Evolutionary conservation across 495 filamentous ascomycete genomes (phyloP).

Genomic region (Lindgomyces ingoldianus): DNA sequence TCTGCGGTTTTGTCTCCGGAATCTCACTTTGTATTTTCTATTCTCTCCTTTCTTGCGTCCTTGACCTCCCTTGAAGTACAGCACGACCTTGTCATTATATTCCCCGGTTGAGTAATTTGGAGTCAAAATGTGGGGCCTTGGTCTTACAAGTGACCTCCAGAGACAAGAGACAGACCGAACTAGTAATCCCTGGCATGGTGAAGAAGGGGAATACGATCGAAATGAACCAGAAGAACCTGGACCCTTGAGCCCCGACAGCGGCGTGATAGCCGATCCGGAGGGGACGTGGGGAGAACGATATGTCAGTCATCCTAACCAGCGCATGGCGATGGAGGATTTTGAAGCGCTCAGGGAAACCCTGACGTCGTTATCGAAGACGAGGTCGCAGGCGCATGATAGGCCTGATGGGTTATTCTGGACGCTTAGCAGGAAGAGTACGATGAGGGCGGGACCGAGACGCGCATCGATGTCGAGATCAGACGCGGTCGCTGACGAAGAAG

Average conservation of each 20-base stretch:
- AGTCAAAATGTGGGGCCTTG: constrained; percentile 21
- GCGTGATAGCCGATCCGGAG: constrained; percentile 36
- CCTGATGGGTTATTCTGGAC: background rate
- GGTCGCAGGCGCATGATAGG: constrained; percentile 41
- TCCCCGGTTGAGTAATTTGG: background rate
- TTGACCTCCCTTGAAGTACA: background rate
- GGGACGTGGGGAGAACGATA: constrained; percentile 79
- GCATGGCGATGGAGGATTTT: constrained; percentile 68
- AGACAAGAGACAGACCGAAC: constrained; percentile 10
- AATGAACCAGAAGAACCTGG: background rate
- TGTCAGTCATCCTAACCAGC: constrained; percentile 59
- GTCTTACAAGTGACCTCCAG: background rate
- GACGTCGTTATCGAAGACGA: constrained; percentile 58
- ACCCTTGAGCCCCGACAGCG: background rate
- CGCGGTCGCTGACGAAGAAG: background rate
- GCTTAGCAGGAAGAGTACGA: constrained; percentile 22
- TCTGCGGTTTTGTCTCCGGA: background rate
- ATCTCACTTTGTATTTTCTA: background rate
- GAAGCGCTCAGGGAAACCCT: constrained; percentile 68
- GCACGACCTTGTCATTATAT: background rate
- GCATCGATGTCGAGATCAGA: background rate
- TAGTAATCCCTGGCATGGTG: constrained; percentile 32
- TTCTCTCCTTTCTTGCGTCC: background rate
- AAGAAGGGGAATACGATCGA: background rate
- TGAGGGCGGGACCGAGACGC: background rate